Conservation (phyloP, 257 asterid species). For the Cinchona pubescens region DNA sequence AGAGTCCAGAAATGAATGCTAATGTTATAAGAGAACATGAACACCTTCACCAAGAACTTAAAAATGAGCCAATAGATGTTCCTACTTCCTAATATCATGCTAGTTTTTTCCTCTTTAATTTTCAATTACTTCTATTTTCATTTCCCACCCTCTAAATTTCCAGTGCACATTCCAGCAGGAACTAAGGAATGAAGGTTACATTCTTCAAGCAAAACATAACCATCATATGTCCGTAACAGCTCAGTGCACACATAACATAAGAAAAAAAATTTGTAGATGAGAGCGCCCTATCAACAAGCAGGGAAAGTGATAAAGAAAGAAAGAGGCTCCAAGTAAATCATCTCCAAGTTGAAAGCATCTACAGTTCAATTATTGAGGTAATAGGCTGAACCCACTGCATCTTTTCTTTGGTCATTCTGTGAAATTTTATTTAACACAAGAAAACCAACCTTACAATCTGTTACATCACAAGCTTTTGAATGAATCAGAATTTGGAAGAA, state of each 20-base stretch:
- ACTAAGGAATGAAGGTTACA: background rate
- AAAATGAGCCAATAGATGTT: too few species aligned
- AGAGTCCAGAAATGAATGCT: background rate
- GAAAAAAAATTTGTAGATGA: background rate
- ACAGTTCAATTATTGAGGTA: background rate
- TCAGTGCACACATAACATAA: background rate
- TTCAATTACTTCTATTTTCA: background rate
- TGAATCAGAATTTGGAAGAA: background rate
- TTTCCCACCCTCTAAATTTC: background rate
- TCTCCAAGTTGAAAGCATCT: background rate
- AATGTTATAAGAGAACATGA: too few species aligned
- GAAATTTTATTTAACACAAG: background rate
- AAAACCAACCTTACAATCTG: background rate
- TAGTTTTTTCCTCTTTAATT: background rate
- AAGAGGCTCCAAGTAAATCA: background rate
- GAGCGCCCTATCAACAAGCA: background rate
- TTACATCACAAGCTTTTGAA: background rate
- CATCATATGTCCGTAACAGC: background rate
- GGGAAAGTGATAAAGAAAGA: background rate
- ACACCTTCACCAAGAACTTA: background rate
- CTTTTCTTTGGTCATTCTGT: background rate
- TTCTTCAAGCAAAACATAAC: background rate
- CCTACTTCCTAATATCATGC: background rate
- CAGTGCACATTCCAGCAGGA: background rate
- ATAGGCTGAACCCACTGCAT: background rate